Conservation (phyloP, 345 rosid genomes). For the Pistacia vera region DNA sequence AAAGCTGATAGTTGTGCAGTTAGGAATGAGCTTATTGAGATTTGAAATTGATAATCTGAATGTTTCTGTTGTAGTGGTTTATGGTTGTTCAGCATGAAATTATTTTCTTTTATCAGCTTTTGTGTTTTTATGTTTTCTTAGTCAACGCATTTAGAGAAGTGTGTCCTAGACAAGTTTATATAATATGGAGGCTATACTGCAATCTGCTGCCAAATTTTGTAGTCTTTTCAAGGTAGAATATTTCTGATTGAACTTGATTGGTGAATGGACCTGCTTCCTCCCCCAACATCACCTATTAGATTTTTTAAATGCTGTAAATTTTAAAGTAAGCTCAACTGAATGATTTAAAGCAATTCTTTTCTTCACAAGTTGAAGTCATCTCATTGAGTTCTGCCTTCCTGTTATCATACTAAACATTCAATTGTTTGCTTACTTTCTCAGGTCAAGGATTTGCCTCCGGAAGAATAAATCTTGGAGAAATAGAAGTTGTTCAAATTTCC, state of each 20-base stretch:
- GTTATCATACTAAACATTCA: neutral
- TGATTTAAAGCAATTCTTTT: neutral
- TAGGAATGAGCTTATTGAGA: constrained; percentile 5
- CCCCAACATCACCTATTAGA: neutral
- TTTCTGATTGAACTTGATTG: neutral
- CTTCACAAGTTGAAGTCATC: neutral
- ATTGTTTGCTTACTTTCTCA: constrained; percentile 28
- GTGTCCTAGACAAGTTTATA: neutral
- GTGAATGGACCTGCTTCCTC: neutral
- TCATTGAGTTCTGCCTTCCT: neutral
- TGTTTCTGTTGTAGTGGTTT: neutral
- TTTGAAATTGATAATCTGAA: neutral
- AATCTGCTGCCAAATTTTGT: neutral
- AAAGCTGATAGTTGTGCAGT: neutral
- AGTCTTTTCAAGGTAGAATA: neutral
- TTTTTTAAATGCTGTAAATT: too few species aligned
- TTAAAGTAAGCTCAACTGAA: neutral
- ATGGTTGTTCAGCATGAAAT: neutral
- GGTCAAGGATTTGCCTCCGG: constrained; percentile 77
- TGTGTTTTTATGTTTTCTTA: neutral
- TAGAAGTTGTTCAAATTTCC: constrained; percentile 55
- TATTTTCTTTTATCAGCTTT: neutral
- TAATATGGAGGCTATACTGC: neutral
- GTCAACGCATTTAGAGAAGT: constrained; percentile 2
- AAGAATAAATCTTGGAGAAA: constrained; percentile 65